Percentiles rank a stretch among this genome's conserved stretches.
Evolutionary conservation across 176 grass and related monocot genomes (phyloP).

Genomic region (Zea mays): Zm-B73-REFERENCE-NAM-5.0 NC_050098.1:7601001-7601500

Average conservation of each 20-base stretch:
- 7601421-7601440: conserved; percentile 1
- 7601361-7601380: conserved; percentile 22
- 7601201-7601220: conserved; percentile 69
- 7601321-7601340: background rate
- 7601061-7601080: conserved; percentile 30
- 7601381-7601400: background rate
- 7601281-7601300: background rate
- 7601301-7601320: conserved; percentile 26
- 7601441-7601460: conserved; percentile 28
- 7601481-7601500: conserved; percentile 13
- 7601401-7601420: background rate
- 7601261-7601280: conserved; percentile 24
- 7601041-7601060: conserved; percentile 1
- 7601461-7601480: conserved; percentile 6
- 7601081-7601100: conserved; percentile 99
- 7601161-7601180: conserved; percentile 71
- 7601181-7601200: conserved; percentile 90
- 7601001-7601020: conserved; percentile 34
- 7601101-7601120: conserved; percentile 99
- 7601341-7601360: background rate
- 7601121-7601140: conserved; percentile 95
- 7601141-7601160: conserved; percentile 95
- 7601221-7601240: conserved; percentile 24
- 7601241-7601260: background rate
- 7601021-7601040: conserved; percentile 23